These are phyloP conservation scores for Mycena rebaudengoi DNA, from an alignment of 768 basidiomycete genomes.

Conservation along the genomic window DNA sequence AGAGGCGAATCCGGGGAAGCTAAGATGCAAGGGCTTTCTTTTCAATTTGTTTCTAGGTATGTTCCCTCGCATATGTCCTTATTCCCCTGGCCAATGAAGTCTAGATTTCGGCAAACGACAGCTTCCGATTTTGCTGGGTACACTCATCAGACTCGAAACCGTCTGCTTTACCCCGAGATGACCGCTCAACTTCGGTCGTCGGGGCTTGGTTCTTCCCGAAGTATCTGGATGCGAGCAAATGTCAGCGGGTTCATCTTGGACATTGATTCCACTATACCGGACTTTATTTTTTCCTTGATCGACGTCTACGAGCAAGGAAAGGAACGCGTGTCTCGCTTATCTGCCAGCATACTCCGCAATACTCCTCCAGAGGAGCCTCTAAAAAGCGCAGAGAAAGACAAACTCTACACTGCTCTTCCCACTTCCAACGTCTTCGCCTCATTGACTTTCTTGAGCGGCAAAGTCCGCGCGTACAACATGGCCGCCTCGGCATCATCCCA, in stretches of 20 bases:
- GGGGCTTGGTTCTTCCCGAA: constrained; percentile 54
- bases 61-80: constrained; percentile 29
- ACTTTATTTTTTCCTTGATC: constrained; percentile 80
- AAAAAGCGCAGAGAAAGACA: not conserved
- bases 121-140: constrained; percentile 76
- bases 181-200: constrained; percentile 73
- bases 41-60: constrained; percentile 87
- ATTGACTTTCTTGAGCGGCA: constrained; percentile 85
- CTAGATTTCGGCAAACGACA: constrained; percentile 81
- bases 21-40: constrained; percentile 73
- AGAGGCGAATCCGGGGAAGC: constrained; percentile 84
- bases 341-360: constrained; percentile 61
- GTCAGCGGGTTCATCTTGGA: constrained; percentile 90
- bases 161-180: constrained; percentile 84
- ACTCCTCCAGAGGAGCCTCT: not conserved
- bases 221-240: constrained; percentile 68
- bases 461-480: constrained; percentile 75
- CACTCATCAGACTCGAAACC: constrained; percentile 73
- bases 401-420: constrained; percentile 48
- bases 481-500: constrained; percentile 50
- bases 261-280: constrained; percentile 81
- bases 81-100: constrained; percentile 18
- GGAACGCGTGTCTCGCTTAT: constrained; percentile 74
- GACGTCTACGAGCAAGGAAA: constrained; percentile 88
- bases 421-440: constrained; percentile 71